These are phyloP conservation scores for Salix dunnii DNA, from an alignment of 345 rosid genomes.

Conservation along the genomic window DNA sequence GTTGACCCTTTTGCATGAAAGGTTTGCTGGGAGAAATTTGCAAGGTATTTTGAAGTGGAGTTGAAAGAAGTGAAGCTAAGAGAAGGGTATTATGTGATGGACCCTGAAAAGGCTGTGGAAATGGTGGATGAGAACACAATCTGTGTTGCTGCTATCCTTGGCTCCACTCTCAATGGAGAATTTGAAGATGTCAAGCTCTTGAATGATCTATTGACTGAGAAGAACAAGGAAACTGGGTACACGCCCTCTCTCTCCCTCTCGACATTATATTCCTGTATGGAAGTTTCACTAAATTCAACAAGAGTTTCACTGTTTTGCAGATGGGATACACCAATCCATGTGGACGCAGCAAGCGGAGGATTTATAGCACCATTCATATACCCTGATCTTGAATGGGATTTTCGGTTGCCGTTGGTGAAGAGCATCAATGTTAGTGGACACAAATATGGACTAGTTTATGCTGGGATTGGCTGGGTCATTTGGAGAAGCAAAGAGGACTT, in stretches of 20 bases:
- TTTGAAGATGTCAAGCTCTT: conserved; percentile 29
- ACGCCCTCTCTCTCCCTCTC: neutral
- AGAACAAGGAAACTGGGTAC: conserved; percentile 26
- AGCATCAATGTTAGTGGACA: conserved; percentile 29
- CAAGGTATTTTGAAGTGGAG: conserved; percentile 29
- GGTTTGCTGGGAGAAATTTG: conserved; percentile 31
- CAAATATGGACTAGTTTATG: conserved; percentile 30
- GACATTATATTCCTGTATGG: too few relatives aligned
- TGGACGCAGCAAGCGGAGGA: conserved; percentile 33
- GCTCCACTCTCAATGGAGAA: conserved; percentile 30
- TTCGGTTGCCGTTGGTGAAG: conserved; percentile 28
- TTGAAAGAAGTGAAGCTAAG: conserved; percentile 25
- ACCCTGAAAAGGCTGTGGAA: conserved; percentile 25
- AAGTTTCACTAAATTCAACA: too few relatives aligned
- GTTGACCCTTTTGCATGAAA: neutral
- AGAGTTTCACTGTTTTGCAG: neutral
- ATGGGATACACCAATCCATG: conserved; percentile 30
- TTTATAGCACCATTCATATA: conserved; percentile 27
- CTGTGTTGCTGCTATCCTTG: conserved; percentile 28
- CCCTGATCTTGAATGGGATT: conserved; percentile 30
- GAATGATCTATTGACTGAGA: conserved; percentile 15
- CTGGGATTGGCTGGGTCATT: conserved; percentile 26
- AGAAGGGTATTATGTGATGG: conserved; percentile 20
- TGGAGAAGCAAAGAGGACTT: conserved; percentile 32
- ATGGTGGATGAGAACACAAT: conserved; percentile 31